A percentile compares a stretch with the other conserved stretches of the same genome.
phyloP scores from a whole-genome alignment of 2,329 filamentous ascomycete species.

The Paecilomyces dactylethromorphus region DNA sequence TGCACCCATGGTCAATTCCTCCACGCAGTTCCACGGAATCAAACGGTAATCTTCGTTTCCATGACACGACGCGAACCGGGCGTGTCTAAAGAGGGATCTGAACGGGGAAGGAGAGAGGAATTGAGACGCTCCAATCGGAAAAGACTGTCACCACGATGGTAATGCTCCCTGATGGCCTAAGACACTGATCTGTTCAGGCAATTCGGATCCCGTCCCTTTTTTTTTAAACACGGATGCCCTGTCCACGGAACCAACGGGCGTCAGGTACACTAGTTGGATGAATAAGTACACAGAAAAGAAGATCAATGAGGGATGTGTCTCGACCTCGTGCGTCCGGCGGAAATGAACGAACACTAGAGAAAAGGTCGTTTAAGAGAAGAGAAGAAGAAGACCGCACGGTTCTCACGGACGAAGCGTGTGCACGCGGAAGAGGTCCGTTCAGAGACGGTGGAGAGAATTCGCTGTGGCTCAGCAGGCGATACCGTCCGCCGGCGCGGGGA shows the following conservation, averaged over 20 bases:
- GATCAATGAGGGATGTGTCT: conserved; percentile 9
- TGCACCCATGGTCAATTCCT: conserved; percentile 7
- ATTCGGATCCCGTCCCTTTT: not conserved
- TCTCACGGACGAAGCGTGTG: not conserved
- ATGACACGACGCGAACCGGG: conserved; percentile 4
- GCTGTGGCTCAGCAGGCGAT: not conserved
- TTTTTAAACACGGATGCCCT: not conserved
- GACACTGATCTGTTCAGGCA: conserved; percentile 2
- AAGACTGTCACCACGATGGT: not conserved
- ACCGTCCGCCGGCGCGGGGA: not conserved
- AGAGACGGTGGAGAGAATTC: not conserved
- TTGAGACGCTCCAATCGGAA: not conserved
- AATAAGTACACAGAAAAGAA: conserved; percentile 10
- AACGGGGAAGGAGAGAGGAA: not conserved
- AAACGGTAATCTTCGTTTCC: conserved; percentile 4
- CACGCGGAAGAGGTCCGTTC: not conserved
- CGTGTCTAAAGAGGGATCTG: not conserved
- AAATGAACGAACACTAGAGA: not conserved
- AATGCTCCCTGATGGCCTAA: not conserved
- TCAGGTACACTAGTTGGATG: not conserved
- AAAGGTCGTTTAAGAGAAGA: not conserved
- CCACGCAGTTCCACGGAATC: conserved; percentile 13
- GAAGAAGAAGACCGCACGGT: not conserved
- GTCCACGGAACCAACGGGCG: not conserved
- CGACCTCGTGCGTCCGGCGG: not conserved